phyloP scores from a whole-genome alignment of 495 filamentous ascomycete genomes.

The Lasiosphaeria hispida region DNA sequence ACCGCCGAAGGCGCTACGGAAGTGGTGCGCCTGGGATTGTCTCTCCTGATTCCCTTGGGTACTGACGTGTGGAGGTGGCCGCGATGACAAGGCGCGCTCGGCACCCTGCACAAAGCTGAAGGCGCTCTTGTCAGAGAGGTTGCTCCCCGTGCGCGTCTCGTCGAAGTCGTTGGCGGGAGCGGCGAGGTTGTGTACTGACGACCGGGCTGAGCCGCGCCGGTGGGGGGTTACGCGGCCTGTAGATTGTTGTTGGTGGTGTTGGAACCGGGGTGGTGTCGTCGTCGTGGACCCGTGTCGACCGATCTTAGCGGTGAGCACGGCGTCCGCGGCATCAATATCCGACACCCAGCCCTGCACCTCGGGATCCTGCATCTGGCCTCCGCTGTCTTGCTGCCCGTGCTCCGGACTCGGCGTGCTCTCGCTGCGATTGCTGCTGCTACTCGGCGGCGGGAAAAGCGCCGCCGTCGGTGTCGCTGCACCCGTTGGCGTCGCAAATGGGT shows the following conservation, averaged over 20 bases:
- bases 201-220: constrained; percentile 8
- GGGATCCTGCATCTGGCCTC: constrained; percentile 35
- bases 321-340: constrained; percentile 57
- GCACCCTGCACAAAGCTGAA: constrained; percentile 30
- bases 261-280: constrained; percentile 11
- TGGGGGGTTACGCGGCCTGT: constrained; percentile 10
- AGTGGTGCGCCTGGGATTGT: too few relatives aligned
- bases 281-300: constrained; percentile 18
- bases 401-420: constrained; percentile 31
- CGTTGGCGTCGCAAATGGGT: constrained; percentile 46
- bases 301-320: constrained; percentile 36
- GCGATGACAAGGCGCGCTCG: not conserved
- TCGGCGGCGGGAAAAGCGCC: constrained; percentile 5
- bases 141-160: constrained; percentile 36
- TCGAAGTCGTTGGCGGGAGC: constrained; percentile 19
- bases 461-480: not conserved
- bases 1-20: too few relatives aligned
- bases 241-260: constrained; percentile 1
- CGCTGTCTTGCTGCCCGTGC: not conserved
- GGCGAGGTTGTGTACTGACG: not conserved
- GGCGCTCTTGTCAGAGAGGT: constrained; percentile 41
- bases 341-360: constrained; percentile 62
- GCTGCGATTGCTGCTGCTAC: constrained; percentile 6
- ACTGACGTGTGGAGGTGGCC: not conserved
- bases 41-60: not conserved